Conservation (phyloP, 129 eudicot genomes). For the Lactuca sativa region DNA sequence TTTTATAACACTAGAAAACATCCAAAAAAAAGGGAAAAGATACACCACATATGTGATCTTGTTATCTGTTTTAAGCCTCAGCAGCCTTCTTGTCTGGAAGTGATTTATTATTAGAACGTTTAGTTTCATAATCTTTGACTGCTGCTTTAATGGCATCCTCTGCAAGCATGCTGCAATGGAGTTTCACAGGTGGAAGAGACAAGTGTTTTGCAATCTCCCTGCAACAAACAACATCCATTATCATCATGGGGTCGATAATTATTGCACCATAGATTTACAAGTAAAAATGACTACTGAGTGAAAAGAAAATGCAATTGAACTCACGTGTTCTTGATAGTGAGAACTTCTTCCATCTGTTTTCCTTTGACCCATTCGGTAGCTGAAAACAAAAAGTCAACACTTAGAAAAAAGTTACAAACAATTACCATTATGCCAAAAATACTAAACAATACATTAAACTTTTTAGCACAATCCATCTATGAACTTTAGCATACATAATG, state of each 20-base stretch:
- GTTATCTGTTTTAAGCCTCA: constrained; percentile 43
- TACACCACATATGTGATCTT: background rate
- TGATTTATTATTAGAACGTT: constrained; percentile 46
- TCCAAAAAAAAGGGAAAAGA: constrained; percentile 1
- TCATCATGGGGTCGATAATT: background rate
- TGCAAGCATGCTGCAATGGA: constrained; percentile 99
- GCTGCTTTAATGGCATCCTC: constrained; percentile 99
- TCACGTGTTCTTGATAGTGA: constrained; percentile 84
- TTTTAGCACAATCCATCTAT: background rate
- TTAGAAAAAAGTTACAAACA: background rate
- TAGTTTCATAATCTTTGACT: constrained; percentile 73
- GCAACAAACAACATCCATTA: constrained; percentile 17
- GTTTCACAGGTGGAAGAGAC: constrained; percentile 93
- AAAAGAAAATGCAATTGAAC: background rate
- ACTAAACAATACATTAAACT: background rate
- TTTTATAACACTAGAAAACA: constrained; percentile 4
- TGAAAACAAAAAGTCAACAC: constrained; percentile 37
- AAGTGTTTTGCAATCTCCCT: constrained; percentile 97
- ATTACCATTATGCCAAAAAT: background rate
- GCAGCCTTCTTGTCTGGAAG: constrained; percentile 53
- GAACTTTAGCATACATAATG: background rate
- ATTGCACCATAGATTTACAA: too few species aligned
- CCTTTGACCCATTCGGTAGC: constrained; percentile 99
- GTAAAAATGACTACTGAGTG: too few species aligned
- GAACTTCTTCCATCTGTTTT: constrained; percentile 84